Conservation (phyloP, 352 stramenopile species). For the Phytophthora fragariae region DNA sequence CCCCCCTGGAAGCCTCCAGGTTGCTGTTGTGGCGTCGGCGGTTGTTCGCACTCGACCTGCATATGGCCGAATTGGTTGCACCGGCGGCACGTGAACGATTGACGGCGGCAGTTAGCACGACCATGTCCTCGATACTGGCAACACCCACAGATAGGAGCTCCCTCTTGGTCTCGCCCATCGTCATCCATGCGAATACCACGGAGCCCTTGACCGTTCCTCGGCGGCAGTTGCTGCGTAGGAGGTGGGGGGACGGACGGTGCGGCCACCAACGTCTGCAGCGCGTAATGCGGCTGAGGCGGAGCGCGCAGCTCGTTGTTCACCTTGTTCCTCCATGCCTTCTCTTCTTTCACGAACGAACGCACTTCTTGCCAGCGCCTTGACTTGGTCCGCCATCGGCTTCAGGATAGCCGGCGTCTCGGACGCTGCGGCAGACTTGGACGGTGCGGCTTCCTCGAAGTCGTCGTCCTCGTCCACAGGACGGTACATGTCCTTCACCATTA, state of each 20-base stretch:
- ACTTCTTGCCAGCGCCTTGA: background rate
- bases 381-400: background rate
- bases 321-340: background rate
- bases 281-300: background rate
- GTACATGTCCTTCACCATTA: slow-evolving; percentile 9
- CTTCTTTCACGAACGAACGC: background rate
- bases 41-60: background rate
- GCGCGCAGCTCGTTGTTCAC: background rate
- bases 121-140: background rate
- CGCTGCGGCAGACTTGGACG: background rate
- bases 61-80: background rate
- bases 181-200: background rate
- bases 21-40: background rate
- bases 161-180: background rate
- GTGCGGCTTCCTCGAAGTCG: background rate
- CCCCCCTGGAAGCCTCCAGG: background rate
- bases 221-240: background rate
- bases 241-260: background rate
- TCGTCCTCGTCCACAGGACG: background rate
- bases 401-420: background rate
- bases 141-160: background rate
- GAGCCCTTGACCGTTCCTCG: background rate
- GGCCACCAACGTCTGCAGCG: background rate
- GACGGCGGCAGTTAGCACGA: background rate
- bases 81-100: background rate